Conservation (phyloP, 2,329 filamentous ascomycete species). For the Sclerotinia nivalis region DNA sequence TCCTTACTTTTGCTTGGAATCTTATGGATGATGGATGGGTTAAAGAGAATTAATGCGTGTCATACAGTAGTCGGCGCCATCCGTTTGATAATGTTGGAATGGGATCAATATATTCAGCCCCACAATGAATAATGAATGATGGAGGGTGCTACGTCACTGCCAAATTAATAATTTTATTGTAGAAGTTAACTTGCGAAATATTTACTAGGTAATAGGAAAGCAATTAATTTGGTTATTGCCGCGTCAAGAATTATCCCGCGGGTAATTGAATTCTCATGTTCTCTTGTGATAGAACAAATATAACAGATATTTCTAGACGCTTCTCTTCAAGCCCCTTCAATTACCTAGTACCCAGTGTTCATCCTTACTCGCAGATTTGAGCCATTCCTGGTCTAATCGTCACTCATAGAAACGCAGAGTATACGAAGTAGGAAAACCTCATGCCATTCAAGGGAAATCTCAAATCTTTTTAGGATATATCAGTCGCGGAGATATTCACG, state of each 20-base stretch:
- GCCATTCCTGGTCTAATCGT: not conserved
- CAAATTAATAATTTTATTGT: not conserved
- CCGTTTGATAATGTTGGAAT: not conserved
- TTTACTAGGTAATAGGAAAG: not conserved
- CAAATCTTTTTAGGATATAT: not conserved
- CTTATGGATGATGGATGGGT: not conserved
- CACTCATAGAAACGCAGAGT: not conserved
- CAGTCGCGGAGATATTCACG: conserved; percentile 27
- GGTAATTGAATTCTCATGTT: no score
- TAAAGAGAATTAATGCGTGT: not conserved
- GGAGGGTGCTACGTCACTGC: conserved; percentile 2
- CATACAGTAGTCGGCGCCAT: conserved; percentile 11
- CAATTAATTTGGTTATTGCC: not conserved
- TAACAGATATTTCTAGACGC: not conserved
- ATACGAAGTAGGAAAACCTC: not conserved
- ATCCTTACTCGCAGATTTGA: not conserved
- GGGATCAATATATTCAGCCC: conserved; percentile 2
- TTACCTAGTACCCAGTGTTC: no score
- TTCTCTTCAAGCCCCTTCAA: not conserved
- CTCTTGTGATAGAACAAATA: not conserved
- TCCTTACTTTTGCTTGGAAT: conserved; percentile 2
- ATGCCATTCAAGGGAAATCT: no score
- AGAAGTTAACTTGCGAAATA: not conserved
- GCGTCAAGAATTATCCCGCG: not conserved
- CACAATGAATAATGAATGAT: not conserved